A percentile compares a stretch with the other conserved stretches of the same genome.
Conservation (phyloP, 805 yeast genomes). For the Martiniozyma abietophila region DNA sequence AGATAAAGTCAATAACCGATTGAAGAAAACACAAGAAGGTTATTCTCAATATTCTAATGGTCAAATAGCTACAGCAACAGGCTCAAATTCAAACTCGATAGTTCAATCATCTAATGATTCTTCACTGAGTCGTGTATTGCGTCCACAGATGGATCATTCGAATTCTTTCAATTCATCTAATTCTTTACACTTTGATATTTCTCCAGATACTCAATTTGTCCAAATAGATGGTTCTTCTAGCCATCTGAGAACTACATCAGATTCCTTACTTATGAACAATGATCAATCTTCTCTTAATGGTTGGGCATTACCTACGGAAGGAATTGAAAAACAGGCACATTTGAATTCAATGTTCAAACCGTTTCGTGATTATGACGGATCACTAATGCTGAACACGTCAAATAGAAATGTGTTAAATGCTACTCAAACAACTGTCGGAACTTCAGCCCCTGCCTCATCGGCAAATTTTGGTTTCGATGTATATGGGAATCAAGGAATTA, state of each 20-base stretch:
- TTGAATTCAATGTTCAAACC: too few species aligned
- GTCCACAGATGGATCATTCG: slow-evolving; percentile 4
- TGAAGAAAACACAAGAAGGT: slow-evolving; percentile 12
- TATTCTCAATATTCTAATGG: slow-evolving; percentile 23
- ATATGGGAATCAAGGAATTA: slow-evolving; percentile 3
- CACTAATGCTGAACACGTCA: too few species aligned
- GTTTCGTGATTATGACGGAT: too few species aligned
- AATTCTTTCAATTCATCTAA: slow-evolving; percentile 6
- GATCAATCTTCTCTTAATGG: too few species aligned
- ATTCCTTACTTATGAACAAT: slow-evolving; percentile 3
- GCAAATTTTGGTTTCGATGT: slow-evolving; percentile 11
- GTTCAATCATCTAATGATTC: slow-evolving; percentile 13
- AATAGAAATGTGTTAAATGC: too few species aligned
- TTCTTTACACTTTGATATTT: slow-evolving; percentile 5
- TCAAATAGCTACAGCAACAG: slow-evolving; percentile 11
- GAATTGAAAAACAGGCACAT: too few species aligned
- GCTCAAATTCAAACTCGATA: slow-evolving; percentile 9
- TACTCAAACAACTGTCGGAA: too few species aligned
- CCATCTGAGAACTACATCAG: slow-evolving; percentile 6
- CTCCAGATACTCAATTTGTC: slow-evolving; percentile 14
- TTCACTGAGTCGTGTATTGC: slow-evolving; percentile 6
- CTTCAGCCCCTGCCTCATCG: too few species aligned
- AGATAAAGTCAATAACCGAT: slow-evolving; percentile 17
- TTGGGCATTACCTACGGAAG: too few species aligned
- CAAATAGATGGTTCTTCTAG: slow-evolving; percentile 5